Percentiles rank a stretch among this genome's conserved stretches.
Conservation (phyloP, 108 stramenopile genomes). For the Parmales sp. region DNA sequence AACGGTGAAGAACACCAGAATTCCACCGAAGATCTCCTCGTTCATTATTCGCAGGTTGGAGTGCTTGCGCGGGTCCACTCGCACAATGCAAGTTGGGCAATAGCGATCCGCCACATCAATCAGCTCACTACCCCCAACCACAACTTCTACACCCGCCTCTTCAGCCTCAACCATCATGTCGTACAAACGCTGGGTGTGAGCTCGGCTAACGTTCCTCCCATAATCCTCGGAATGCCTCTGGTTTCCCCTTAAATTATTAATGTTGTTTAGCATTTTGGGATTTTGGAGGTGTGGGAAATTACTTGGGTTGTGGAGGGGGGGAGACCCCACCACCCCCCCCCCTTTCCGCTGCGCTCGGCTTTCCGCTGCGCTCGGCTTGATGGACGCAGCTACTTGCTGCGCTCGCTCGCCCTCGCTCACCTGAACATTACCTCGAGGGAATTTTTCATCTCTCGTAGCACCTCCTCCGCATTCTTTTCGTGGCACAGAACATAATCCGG, state of each 20-base stretch:
- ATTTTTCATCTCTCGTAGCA: conserved; percentile 12
- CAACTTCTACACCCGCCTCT: conserved; percentile 2
- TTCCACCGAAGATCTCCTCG: conserved; percentile 84
- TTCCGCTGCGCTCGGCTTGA: background rate
- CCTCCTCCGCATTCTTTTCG: conserved; percentile 12
- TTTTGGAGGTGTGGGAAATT: no score
- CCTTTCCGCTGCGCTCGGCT: background rate
- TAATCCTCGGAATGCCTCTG: background rate
- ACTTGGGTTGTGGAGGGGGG: no score
- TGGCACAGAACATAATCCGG: conserved; percentile 58
- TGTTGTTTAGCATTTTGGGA: no score
- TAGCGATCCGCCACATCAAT: conserved; percentile 1
- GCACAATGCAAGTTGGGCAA: conserved; percentile 14
- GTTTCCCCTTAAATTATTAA: conserved; percentile 13
- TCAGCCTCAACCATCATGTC: conserved; percentile 15
- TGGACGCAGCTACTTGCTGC: background rate
- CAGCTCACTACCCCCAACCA: conserved; percentile 11
- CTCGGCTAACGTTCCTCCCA: conserved; percentile 10
- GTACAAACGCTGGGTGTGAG: conserved; percentile 12
- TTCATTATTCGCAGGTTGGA: conserved; percentile 5
- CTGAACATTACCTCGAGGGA: conserved; percentile 5
- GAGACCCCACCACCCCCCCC: no score
- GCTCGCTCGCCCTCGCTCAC: background rate
- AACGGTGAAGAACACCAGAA: conserved; percentile 60
- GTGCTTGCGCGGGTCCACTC: background rate